Conservation (phyloP, 2,329 filamentous ascomycete species). For the Cladophialophora psammophila region DNA sequence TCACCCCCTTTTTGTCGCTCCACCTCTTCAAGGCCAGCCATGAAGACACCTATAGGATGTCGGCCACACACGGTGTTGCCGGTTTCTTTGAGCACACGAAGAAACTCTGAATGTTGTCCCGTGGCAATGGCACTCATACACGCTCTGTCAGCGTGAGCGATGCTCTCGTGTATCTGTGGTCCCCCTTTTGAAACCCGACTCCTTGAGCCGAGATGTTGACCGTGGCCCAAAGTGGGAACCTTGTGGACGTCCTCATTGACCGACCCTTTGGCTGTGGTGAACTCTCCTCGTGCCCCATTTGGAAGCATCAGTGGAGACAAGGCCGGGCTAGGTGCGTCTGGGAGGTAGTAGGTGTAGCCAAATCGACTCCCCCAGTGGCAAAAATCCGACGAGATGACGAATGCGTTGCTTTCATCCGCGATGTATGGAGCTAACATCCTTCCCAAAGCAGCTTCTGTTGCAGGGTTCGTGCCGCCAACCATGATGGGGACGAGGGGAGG, state of each 20-base stretch:
- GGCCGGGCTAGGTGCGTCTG: constrained; percentile 54
- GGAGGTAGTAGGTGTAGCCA: constrained; percentile 79
- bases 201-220: constrained; percentile 32
- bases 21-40: constrained; percentile 82
- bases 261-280: constrained; percentile 34
- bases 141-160: constrained; percentile 77
- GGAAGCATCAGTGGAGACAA: constrained; percentile 53
- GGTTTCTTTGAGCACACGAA: constrained; percentile 72
- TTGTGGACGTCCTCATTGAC: constrained; percentile 43
- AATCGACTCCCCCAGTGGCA: constrained; percentile 94
- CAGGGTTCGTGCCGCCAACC: constrained; percentile 74
- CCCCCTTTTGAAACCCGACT: constrained; percentile 29
- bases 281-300: constrained; percentile 38
- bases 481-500: constrained; percentile 85
- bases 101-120: constrained; percentile 74
- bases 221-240: constrained; percentile 34
- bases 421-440: constrained; percentile 78
- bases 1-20: constrained; percentile 46
- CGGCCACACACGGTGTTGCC: constrained; percentile 92
- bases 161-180: constrained; percentile 80
- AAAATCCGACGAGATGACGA: constrained; percentile 93
- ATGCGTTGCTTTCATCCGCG: constrained; percentile 72
- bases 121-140: constrained; percentile 86
- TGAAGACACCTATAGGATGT: constrained; percentile 90
- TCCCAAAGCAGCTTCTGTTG: constrained; percentile 73